phyloP scores from a whole-genome alignment of 768 basidiomycete genomes.

The Chiua virens region DNA sequence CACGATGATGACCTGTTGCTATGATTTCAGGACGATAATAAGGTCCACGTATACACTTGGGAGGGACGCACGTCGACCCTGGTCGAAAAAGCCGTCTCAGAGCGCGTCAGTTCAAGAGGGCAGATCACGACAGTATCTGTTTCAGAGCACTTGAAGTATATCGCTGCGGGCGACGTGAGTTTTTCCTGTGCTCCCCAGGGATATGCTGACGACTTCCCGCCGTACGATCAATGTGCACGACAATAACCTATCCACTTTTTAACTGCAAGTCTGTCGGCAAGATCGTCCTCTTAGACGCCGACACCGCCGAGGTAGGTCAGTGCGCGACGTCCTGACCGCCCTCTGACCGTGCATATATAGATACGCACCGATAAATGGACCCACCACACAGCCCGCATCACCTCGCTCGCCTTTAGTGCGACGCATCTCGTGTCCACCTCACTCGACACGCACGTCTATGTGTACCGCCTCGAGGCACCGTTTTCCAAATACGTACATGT shows the following conservation, averaged over 20 bases:
- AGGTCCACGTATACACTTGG: constrained; percentile 74
- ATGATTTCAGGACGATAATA: constrained; percentile 55
- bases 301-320: constrained; percentile 48
- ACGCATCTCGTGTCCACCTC: constrained; percentile 83
- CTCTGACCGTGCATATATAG: constrained; percentile 33
- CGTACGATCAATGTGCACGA: no score
- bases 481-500: constrained; percentile 70
- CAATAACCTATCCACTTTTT: neutral
- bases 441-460: constrained; percentile 89
- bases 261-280: constrained; percentile 69
- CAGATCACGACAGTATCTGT: constrained; percentile 74
- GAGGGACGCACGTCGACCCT: constrained; percentile 53
- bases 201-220: neutral
- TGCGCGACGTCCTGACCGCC: no score
- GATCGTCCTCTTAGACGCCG: constrained; percentile 73
- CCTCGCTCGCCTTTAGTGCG: constrained; percentile 49
- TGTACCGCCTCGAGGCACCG: constrained; percentile 77
- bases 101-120: constrained; percentile 58
- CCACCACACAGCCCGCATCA: constrained; percentile 80
- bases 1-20: neutral
- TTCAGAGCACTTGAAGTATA: constrained; percentile 69
- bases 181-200: neutral
- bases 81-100: constrained; percentile 54
- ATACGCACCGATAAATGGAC: constrained; percentile 78
- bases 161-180: constrained; percentile 87